Percentiles rank a stretch among this genome's conserved stretches.
Conservation (phyloP, 495 filamentous ascomycete genomes). For the Penicillium crystallinum region DNA sequence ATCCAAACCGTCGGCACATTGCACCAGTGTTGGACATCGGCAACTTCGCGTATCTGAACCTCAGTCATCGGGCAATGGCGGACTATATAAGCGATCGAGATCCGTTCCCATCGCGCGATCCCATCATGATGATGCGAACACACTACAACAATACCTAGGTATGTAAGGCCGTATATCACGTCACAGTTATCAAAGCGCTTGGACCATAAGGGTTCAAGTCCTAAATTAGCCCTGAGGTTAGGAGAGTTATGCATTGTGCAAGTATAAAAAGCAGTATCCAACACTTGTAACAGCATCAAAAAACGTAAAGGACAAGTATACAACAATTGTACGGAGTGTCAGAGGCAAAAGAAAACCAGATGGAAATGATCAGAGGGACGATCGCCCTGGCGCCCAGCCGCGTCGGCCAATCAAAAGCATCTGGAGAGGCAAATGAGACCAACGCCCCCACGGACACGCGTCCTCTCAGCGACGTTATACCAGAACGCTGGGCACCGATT, state of each 20-base stretch:
- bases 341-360: neutral
- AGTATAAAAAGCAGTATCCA: neutral
- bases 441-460: constrained; percentile 23
- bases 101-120: neutral
- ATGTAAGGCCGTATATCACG: neutral
- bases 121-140: constrained; percentile 6
- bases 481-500: neutral
- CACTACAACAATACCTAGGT: neutral
- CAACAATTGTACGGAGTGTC: neutral
- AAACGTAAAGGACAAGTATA: constrained; percentile 1
- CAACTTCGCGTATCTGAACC: neutral
- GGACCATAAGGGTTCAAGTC: neutral
- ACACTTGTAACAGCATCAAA: neutral
- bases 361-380: constrained; percentile 24
- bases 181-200: constrained; percentile 5
- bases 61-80: neutral
- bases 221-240: neutral
- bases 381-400: constrained; percentile 22
- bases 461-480: constrained; percentile 6
- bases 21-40: neutral
- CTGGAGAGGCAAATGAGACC: constrained; percentile 13
- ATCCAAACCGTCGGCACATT: neutral
- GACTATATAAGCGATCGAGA: constrained; percentile 1
- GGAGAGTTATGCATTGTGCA: neutral
- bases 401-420: constrained; percentile 15